Base-by-base conservation (phyloP, 805 yeast genomes). In the Starmera caribaea region DNA sequence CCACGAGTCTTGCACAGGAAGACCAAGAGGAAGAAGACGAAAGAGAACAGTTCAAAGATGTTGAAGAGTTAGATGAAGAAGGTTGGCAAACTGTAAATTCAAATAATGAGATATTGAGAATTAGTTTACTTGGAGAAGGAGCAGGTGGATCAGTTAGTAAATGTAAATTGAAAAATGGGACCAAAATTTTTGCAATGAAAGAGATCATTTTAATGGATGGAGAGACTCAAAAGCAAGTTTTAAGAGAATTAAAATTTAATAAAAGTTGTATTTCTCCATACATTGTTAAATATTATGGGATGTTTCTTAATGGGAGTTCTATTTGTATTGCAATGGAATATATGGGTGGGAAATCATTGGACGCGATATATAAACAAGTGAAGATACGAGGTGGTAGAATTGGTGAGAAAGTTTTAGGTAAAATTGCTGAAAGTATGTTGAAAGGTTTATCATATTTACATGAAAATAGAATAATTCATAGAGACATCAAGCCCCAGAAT, bases 311-410 rank as follows among this genome's bases (percentile, higher is more conserved):
- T 50, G 77, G 73, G 44, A 83, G 88, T 26, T 76, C 88, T 53
- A 88, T 92, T 32, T 88, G 85, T 49, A 92, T 92, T 26, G 87
- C 96, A 36, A 92, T 92, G 97, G 98, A 92, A 60, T 92, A 76
- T 58, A 92, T 95, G 88, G 96, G 88, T 21, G 97, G 97, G 2
- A 74, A 77, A 34, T 86, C 96, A 4, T 62, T 92, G 43, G 97
- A 92, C 54, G 87, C 96, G 2, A 78, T 90, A n/a, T 88, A 90
- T 63, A 81, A 81, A 51, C 73, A 77, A 41, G 83, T 88, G 35
- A 71, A 79, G 37, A 65, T 68, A 32, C 66, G 84, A 40, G 87
- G 88, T 15, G 95, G 94, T 33, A 68, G 97, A 42, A 82, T 92
- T 30, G 89, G 96, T 43, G 98, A 92, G 57, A 85, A 84, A 53